These are phyloP conservation scores for Cicer chorassanicum DNA, from an alignment of 306 rosid species.

Conservation along the genomic window DNA sequence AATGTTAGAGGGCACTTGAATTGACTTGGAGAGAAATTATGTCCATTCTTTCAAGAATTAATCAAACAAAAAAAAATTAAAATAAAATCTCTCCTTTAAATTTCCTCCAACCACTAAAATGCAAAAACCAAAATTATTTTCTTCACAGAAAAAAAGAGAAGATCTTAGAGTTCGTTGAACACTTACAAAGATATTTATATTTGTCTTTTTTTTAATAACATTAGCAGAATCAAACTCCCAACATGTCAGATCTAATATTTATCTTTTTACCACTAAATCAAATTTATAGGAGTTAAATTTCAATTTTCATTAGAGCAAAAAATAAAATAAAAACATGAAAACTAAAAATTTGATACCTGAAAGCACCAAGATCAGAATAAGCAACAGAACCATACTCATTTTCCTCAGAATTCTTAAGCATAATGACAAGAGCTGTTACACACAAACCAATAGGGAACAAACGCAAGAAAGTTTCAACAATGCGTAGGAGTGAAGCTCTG, in stretches of 20 bases:
- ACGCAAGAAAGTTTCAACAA: constrained; percentile 77
- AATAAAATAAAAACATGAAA: not conserved
- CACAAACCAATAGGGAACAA: constrained; percentile 69
- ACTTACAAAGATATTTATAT: too few relatives aligned
- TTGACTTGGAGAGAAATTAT: not conserved
- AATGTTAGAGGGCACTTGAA: not conserved
- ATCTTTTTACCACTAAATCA: too few relatives aligned
- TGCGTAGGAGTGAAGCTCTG: constrained; percentile 43
- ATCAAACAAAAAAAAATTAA: not conserved
- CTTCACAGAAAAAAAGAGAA: not conserved
- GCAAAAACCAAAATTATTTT: not conserved
- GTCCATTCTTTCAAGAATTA: not conserved
- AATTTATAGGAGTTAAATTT: not conserved
- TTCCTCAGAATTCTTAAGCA: constrained; percentile 80
- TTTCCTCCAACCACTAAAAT: not conserved
- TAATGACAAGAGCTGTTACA: constrained; percentile 73
- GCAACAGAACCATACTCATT: constrained; percentile 69
- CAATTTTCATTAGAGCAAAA: not conserved
- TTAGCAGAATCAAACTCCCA: too few relatives aligned
- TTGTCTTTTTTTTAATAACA: too few relatives aligned
- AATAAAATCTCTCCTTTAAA: not conserved
- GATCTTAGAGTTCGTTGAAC: too few relatives aligned
- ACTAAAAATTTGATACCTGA: constrained; percentile 55
- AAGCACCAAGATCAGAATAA: constrained; percentile 74
- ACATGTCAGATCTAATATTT: too few relatives aligned